Base-by-base conservation (phyloP, 2,329 filamentous ascomycete genomes). In the Calonectria honghensis region DNA sequence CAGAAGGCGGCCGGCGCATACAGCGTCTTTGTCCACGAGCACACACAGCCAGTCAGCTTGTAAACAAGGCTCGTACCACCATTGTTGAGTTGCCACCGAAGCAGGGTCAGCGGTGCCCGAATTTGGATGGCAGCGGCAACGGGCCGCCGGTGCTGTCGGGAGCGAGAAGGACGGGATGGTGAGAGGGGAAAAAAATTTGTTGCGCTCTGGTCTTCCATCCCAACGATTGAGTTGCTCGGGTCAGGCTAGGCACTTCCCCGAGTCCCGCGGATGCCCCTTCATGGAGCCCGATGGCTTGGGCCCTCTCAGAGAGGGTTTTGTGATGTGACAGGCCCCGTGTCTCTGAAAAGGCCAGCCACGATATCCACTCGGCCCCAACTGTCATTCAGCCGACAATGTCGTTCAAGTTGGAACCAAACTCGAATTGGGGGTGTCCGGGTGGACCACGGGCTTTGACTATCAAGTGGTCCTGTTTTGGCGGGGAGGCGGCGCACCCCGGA, bases 401-500 rank as follows among this genome's bases (percentile, higher is more conserved):
- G 69, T 68, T 76, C 72, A 70, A 64, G 73, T 54, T 64, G 37
- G 50, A 71, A 54, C 77, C 71, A 78, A 74, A 70, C 74, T 77
- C 45, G 65, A 75, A 78, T 54, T 61, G 70, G 76, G 32, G 72
- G 72, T 72, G 73, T 29, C 61, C 67, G 76, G 66, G 73, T 75
- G 52, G 72, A 32, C 73, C 51, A 70, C 78, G 52, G 72, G 69
- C 70, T 79, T 71, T 73, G 63, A 39, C 50, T 64, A 72, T 71
- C 72, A 66, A 70, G 29, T 69, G 67, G 74, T 73, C 54, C 61
- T 45, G 52, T 74, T 75, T 66, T 65, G 73, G 73, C 52, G 73
- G 68, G 61, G 70, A 75, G 73, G 73, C 70, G 76, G 73, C 72
- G 73, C 71, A 78, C 79, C 78, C 79, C 79, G 78, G 79, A 80